phyloP scores from a whole-genome alignment of 495 filamentous ascomycete species.

The Penicillium salamii region DNA sequence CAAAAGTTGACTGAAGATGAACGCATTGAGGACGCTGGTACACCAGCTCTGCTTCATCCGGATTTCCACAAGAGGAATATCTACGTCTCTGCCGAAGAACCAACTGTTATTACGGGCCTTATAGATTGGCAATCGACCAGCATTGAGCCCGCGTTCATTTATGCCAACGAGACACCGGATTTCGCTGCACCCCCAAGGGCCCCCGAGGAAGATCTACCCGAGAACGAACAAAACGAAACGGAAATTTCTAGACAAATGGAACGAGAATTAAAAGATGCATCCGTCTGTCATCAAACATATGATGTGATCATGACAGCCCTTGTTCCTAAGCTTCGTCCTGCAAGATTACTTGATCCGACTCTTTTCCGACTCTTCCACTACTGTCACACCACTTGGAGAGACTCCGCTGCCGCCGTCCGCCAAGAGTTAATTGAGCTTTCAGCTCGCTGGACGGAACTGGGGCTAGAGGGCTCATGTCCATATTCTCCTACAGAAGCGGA shows the following conservation, averaged over 20 bases:
- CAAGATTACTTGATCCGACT: slow-evolving; percentile 33
- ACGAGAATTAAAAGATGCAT: slow-evolving; percentile 22
- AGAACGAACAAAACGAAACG: slow-evolving; percentile 7
- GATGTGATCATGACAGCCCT: slow-evolving; percentile 33
- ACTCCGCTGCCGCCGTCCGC: slow-evolving; percentile 32
- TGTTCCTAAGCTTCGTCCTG: slow-evolving; percentile 30
- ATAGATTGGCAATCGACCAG: slow-evolving; percentile 43
- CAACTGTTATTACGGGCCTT: slow-evolving; percentile 35
- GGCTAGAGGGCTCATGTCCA: slow-evolving; percentile 32
- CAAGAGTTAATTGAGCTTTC: slow-evolving; percentile 40
- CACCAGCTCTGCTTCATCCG: slow-evolving; percentile 32
- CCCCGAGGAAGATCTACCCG: slow-evolving; percentile 10
- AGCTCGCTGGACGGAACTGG: slow-evolving; percentile 32
- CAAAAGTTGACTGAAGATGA: slow-evolving; percentile 27
- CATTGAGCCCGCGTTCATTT: slow-evolving; percentile 36
- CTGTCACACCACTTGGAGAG: slow-evolving; percentile 39
- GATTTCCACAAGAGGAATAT: slow-evolving; percentile 46
- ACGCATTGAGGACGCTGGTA: slow-evolving; percentile 30
- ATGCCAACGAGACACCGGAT: slow-evolving; percentile 36
- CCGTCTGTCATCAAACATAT: slow-evolving; percentile 36
- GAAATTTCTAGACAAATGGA: slow-evolving; percentile 4
- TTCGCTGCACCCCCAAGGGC: slow-evolving; percentile 23
- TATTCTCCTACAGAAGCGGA: slow-evolving; percentile 31
- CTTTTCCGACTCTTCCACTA: slow-evolving; percentile 41
- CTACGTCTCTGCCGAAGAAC: slow-evolving; percentile 39